Evolutionary conservation across 306 rosid species (phyloP), one percentile per base, ranked within the genome.

Genomic region (Canavalia ensiformis): DNA sequence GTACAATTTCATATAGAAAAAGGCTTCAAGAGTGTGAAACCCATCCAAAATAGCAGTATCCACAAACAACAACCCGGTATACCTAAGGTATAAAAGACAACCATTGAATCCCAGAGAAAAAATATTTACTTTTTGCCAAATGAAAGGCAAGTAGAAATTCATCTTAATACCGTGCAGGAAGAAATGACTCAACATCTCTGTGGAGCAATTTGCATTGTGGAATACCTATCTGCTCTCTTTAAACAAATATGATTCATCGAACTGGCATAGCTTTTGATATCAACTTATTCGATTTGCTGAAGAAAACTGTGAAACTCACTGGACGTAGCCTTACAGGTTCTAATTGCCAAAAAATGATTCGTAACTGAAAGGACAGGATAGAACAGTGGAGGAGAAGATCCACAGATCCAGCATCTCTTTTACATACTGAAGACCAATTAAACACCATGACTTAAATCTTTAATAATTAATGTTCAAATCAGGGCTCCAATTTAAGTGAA

Each of bases 91-190:
- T 8, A 66, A 47, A 77, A 7, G 18, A 77, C 30, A 54, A 41
- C 54, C 37, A 25, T 30, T 44, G 47, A 29, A 31, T 2, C 30
- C 68, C 28, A 42, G 30, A 67, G 25, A 28, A 44, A 2, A 25
- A 67, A 8, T 18, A 44, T 18, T 67, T 67, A 67, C 35, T 42
- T 72, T 42, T 44, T 34, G 2, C 59, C 6, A 39, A 72, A 33
- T 51, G 84, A 42, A 52, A 52, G 74, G 37, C 10, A 50, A 80
- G 78, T 62, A 33, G 68, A 55, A 47, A 77, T 52, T 25, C 49
- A 30, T 54, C 45, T 54, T 55, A 68, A 68, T 68, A 59, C 50
- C 2, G 3, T 57, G 46, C 31, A 54, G 39, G 42, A 67, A 67
- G 55, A 41, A 67, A 57, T 30, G 55, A 8, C 52, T 55, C n/a